Evolutionary conservation across 495 filamentous ascomycete species (phyloP).

Genomic region (Aspergillus avenaceus): DNA sequence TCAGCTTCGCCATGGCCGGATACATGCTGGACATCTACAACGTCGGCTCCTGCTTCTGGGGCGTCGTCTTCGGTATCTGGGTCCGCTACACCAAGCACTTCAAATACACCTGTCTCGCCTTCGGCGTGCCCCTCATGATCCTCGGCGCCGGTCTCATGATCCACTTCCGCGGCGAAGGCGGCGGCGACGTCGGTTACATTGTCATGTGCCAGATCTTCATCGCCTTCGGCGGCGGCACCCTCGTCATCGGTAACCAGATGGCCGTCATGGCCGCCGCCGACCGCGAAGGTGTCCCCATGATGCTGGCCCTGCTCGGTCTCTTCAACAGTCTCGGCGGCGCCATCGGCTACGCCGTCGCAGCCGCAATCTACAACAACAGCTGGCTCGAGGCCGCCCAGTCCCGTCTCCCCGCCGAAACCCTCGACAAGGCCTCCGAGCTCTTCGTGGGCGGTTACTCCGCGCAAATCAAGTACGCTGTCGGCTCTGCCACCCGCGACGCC

Average conservation of each 20-base stretch:
- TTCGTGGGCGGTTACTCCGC: slow-evolving; percentile 38
- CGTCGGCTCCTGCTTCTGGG: slow-evolving; percentile 33
- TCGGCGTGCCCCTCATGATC: slow-evolving; percentile 59
- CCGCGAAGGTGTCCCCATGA: slow-evolving; percentile 62
- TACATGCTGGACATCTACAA: slow-evolving; percentile 34
- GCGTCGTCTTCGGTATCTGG: slow-evolving; percentile 49
- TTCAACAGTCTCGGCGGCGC: slow-evolving; percentile 66
- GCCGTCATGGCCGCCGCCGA: slow-evolving; percentile 66
- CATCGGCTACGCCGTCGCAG: slow-evolving; percentile 61
- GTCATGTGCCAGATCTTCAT: slow-evolving; percentile 81
- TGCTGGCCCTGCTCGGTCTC: slow-evolving; percentile 63
- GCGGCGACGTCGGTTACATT: slow-evolving; percentile 57
- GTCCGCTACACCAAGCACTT: slow-evolving; percentile 56
- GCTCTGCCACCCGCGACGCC: slow-evolving; percentile 49
- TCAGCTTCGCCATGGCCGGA: slow-evolving; percentile 51
- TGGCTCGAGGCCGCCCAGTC: slow-evolving; percentile 52
- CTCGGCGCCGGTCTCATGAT: slow-evolving; percentile 65
- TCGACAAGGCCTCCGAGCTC: slow-evolving; percentile 45
- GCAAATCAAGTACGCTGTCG: slow-evolving; percentile 53
- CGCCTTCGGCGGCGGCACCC: slow-evolving; percentile 60
- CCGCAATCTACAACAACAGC: slow-evolving; percentile 65
- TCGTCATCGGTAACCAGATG: slow-evolving; percentile 67
- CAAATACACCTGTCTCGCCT: slow-evolving; percentile 53
- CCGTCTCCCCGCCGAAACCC: slow-evolving; percentile 36
- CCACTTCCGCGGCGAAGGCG: slow-evolving; percentile 60